These are phyloP conservation scores for Colletotrichum salicis DNA, from an alignment of 2,329 filamentous ascomycete genomes.

Conservation along the genomic window DNA sequence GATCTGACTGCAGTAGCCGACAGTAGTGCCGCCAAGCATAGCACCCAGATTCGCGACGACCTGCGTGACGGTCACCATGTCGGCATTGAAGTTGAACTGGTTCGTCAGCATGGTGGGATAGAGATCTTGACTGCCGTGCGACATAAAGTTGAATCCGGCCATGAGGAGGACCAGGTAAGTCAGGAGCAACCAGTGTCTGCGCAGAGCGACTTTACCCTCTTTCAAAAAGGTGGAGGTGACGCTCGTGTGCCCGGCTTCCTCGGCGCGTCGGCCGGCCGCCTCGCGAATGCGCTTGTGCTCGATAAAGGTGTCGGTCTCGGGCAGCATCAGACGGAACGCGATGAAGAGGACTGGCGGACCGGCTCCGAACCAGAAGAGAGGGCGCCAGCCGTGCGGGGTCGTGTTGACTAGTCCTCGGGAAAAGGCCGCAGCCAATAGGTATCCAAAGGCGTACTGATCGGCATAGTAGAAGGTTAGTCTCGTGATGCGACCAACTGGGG, in stretches of 20 bases:
- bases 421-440: constrained; percentile 70
- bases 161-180: constrained; percentile 86
- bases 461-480: constrained; percentile 3
- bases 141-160: constrained; percentile 94
- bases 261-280: constrained; percentile 37
- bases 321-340: constrained; percentile 78
- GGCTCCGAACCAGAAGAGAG: constrained; percentile 90
- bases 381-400: constrained; percentile 82
- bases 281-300: constrained; percentile 73
- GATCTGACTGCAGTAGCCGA: constrained; percentile 76
- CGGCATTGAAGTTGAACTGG: constrained; percentile 62
- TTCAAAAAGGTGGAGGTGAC: constrained; percentile 75
- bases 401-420: constrained; percentile 77
- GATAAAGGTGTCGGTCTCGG: constrained; percentile 80
- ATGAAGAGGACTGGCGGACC: constrained; percentile 85
- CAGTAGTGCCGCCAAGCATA: constrained; percentile 72
- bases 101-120: constrained; percentile 70
- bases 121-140: constrained; percentile 75
- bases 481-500: neutral
- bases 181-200: constrained; percentile 82
- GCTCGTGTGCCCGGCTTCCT: constrained; percentile 45
- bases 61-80: constrained; percentile 75
- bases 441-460: constrained; percentile 68
- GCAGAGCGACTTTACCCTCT: constrained; percentile 82
- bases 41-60: constrained; percentile 79